A percentile compares a stretch with the other conserved stretches of the same genome.
These are phyloP conservation scores for Kodamaea laetipori DNA, from an alignment of 805 yeast genomes.

Conservation along the genomic window DNA sequence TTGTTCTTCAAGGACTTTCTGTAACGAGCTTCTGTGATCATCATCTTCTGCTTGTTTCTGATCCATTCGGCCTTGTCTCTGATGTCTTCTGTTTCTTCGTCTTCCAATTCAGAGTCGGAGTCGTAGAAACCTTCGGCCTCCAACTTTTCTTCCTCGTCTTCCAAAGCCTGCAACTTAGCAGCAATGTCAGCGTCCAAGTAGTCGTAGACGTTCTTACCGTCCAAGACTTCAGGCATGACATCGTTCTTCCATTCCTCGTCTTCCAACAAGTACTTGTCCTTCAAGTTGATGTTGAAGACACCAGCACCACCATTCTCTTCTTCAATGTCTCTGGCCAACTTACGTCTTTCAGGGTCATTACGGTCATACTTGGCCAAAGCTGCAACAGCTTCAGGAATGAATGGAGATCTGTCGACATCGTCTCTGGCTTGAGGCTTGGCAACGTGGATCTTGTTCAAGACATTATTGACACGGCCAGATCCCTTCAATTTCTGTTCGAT, in stretches of 20 bases:
- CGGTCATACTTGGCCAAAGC: constrained; percentile 66
- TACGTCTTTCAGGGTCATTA: constrained; percentile 79
- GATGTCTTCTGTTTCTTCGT: constrained; percentile 51
- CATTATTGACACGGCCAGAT: constrained; percentile 82
- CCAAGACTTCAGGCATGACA: constrained; percentile 92
- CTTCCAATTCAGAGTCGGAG: constrained; percentile 71
- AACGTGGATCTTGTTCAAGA: constrained; percentile 93
- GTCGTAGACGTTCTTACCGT: constrained; percentile 96
- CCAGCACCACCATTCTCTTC: constrained; percentile 98
- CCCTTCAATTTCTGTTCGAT: constrained; percentile 96
- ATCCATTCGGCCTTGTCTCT: constrained; percentile 92
- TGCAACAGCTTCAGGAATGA: constrained; percentile 77
- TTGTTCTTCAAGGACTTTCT: constrained; percentile 85
- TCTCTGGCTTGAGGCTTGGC: constrained; percentile 89
- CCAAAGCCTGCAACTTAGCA: constrained; percentile 89
- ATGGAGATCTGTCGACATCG: constrained; percentile 75
- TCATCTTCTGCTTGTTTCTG: constrained; percentile 90
- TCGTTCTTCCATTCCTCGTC: constrained; percentile 98
- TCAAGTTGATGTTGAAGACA: constrained; percentile 90
- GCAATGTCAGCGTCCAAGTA: constrained; percentile 96
- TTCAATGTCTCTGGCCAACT: constrained; percentile 85
- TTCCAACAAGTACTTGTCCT: constrained; percentile 88
- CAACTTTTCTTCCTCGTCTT: constrained; percentile 94
- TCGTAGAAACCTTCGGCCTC: constrained; percentile 95
- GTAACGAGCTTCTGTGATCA: constrained; percentile 85